Evolutionary conservation across 2,329 filamentous ascomycete genomes (phyloP), one percentile per base, ranked within the genome.

Genomic region (Neurospora sp.): DNA sequence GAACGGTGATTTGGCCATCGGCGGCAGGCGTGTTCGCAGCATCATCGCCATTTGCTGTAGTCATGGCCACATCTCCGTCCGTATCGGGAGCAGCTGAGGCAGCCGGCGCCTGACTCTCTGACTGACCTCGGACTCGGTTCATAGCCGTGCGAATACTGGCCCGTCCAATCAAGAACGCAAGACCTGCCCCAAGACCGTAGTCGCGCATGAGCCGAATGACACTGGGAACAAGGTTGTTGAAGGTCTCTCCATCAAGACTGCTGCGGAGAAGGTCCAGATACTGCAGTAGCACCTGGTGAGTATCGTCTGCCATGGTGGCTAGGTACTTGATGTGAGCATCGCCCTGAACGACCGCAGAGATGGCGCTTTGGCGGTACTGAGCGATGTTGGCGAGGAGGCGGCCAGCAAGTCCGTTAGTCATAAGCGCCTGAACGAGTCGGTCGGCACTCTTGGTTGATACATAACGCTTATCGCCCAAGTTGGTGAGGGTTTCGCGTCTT

Each of bases 301-400:
- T 91, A 78, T 97, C 94, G 77, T 99, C 96, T 68, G 97, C 87
- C 73, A 97, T 89, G 68, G 93, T 93, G 2, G 92, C 92, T 12
- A 98, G 82, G 62, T 94, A 90, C 79, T 99, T 99, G 78, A 97
- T 89, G 72, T 96, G 93, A 0, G 92, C 90, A 70, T 91, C 88
- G 33, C 86, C 84, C 41, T 93, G 88, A 6, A 91, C 86, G 1
- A 90, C 82, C 52, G 89, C 89, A 80, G 91, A 96, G 33, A 96
- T 88, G 72, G 93, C 96, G n/a, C 91, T 89, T 77, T 96, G 90
- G 66, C 93, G 89, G 79, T 97, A 93, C 77, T 97, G 94, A 0
- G 94, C 92, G 74, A 99, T 90, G 65, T 93, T 91, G 74, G 98
- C 87, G n/a, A 99, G 86, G 2, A 98, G 85, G 71, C 92, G 91